Base-by-base conservation (phyloP, 257 asterid species). In the Ballota nigra region DNA sequence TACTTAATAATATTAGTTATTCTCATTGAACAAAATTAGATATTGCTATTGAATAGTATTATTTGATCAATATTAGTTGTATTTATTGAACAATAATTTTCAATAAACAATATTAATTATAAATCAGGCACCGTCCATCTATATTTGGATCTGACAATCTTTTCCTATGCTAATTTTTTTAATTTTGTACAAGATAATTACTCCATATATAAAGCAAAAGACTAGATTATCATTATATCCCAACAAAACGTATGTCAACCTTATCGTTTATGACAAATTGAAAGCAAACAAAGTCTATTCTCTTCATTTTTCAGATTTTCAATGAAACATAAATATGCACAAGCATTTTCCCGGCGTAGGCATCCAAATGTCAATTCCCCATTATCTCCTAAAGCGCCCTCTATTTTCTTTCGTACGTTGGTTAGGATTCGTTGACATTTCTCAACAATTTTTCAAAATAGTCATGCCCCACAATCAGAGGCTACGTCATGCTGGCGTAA, bases 391-490 rank as follows among this genome's bases (percentile, higher is more conserved):
- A 26, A 33, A 31, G 23, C 59, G 1, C 15, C 38, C 40, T 7
- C 22, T 33, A 49, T 22, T 59, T 51, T 1, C 31, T 63, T 61
- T 36, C 61, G 19, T 49, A 62, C 67, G 74, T 62, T 20, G 6
- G 75, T 80, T 64, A 13, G 12, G 60, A 23, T n/a, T 26, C 33
- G 73, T 74, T 70, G 80, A 77, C 82, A 15, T 47, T 65, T 24
- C 73, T n/a, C 74, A 45, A 62, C 60, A 8, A 5, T 34, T 68
- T 40, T 43, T 1, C 5, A 24, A 33, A 68, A 23, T 18, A 11
- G 38, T 33, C 34, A 19, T 58, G 68, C 75, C 57, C 41, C 15
- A 36, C 68, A 58, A 18, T 59, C 62, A 68, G n/a, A 67, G 36
- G 8, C 28, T 10, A 55, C 72, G 79, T 16, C 4, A 10, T 6